Conservation (phyloP, 2,329 filamentous ascomycete genomes). For the Monosporascus sp. region DNA sequence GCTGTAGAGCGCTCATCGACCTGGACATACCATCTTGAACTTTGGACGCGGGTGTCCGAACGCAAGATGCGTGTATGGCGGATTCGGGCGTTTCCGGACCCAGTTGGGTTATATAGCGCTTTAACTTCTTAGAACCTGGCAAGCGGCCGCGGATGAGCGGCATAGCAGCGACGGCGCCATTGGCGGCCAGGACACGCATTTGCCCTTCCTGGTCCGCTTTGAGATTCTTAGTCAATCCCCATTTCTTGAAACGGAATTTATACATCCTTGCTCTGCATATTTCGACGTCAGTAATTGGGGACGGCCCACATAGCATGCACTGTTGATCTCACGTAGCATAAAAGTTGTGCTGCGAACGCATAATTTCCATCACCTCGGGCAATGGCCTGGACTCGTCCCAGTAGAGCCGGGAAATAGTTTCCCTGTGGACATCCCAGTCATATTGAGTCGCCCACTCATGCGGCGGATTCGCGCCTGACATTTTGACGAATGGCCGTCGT, state of each 20-base stretch:
- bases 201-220: slow-evolving; percentile 13
- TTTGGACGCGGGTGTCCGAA: not conserved
- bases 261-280: not conserved
- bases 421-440: slow-evolving; percentile 13
- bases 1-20: not conserved
- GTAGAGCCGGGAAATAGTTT: slow-evolving; percentile 12
- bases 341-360: slow-evolving; percentile 13
- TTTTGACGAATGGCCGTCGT: not conserved
- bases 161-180: too few species aligned
- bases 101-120: not conserved
- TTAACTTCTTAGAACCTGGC: slow-evolving; percentile 5
- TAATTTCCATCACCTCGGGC: slow-evolving; percentile 13
- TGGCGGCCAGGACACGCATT: not conserved
- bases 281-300: not conserved
- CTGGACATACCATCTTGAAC: not conserved
- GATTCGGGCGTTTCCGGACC: not conserved
- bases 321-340: slow-evolving; percentile 11
- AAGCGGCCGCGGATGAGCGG: slow-evolving; percentile 3
- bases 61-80: not conserved
- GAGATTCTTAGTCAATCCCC: slow-evolving; percentile 17
- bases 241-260: slow-evolving; percentile 5
- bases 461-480: not conserved
- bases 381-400: slow-evolving; percentile 14
- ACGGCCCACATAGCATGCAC: not conserved
- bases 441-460: slow-evolving; percentile 7